These are phyloP conservation scores for Pyrenochaeta sp. DNA, from an alignment of 2,329 filamentous ascomycete genomes.

Conservation along the genomic window DNA sequence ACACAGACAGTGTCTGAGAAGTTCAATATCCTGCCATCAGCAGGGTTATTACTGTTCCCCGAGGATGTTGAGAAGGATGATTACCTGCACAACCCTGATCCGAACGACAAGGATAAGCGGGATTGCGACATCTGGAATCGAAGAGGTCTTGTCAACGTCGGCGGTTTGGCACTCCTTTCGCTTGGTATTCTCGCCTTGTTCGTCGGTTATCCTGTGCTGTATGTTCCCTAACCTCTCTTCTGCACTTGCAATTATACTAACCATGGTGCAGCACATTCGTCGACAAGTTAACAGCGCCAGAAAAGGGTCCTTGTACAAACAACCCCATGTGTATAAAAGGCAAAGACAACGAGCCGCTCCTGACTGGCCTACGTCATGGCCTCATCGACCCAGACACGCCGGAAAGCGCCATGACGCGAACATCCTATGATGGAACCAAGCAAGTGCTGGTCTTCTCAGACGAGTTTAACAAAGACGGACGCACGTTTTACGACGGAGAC, in stretches of 20 bases:
- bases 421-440: slow-evolving; percentile 65
- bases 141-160: slow-evolving; percentile 71
- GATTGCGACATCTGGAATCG: slow-evolving; percentile 72
- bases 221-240: slow-evolving; percentile 48
- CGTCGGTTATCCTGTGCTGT: slow-evolving; percentile 75
- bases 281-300: slow-evolving; percentile 51
- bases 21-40: slow-evolving; percentile 75
- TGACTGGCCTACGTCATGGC: slow-evolving; percentile 67
- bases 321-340: slow-evolving; percentile 61
- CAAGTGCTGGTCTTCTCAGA: slow-evolving; percentile 75
- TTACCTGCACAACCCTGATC: slow-evolving; percentile 74
- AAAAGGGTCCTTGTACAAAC: slow-evolving; percentile 48
- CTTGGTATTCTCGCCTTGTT: slow-evolving; percentile 71
- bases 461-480: slow-evolving; percentile 73
- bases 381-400: slow-evolving; percentile 76
- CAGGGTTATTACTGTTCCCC: slow-evolving; percentile 72
- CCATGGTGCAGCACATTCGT: slow-evolving; percentile 64
- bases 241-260: slow-evolving; percentile 17
- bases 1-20: slow-evolving; percentile 78
- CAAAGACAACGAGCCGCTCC: slow-evolving; percentile 57
- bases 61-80: slow-evolving; percentile 80
- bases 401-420: slow-evolving; percentile 64
- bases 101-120: slow-evolving; percentile 67
- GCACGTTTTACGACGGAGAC: slow-evolving; percentile 75
- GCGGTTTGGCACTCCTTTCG: slow-evolving; percentile 67